Conservation (phyloP, 768 basidiomycete genomes). For the Trametes coccinea region DNA sequence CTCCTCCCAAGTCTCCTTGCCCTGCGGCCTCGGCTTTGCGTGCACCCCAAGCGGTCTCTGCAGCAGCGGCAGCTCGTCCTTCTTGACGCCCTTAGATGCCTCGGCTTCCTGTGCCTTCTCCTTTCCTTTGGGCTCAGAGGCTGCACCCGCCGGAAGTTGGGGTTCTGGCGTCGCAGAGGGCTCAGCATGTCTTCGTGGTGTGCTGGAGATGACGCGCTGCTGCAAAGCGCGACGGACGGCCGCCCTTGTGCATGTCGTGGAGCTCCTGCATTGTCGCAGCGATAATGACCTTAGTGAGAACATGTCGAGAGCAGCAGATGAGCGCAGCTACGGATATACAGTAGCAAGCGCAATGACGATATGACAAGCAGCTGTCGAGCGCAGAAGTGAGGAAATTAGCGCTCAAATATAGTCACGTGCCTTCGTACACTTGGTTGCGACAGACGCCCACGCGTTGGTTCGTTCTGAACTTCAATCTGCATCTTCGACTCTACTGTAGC, state of each 20-base stretch:
- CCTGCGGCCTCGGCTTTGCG: conserved; percentile 61
- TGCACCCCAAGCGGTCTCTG: conserved; percentile 76
- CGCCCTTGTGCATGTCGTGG: background rate
- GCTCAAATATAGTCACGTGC: background rate
- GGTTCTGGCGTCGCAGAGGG: background rate
- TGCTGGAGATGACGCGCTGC: background rate
- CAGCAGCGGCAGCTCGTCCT: conserved; percentile 38
- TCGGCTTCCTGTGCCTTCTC: background rate
- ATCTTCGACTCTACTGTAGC: no score
- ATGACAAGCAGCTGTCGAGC: no score
- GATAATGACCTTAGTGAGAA: background rate
- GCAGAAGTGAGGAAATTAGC: no score
- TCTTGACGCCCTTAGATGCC: background rate
- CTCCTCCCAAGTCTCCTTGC: conserved; percentile 60
- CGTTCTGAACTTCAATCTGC: no score
- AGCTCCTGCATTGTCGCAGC: background rate
- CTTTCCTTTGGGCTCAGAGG: conserved; percentile 12
- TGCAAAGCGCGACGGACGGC: background rate
- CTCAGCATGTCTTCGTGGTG: background rate
- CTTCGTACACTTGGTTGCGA: no score
- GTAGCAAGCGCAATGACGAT: no score
- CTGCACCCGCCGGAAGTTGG: background rate
- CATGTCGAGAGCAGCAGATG: background rate
- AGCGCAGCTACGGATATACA: background rate
- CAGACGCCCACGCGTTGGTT: no score